These are phyloP conservation scores for Pestalotiopsis sp. DNA, from an alignment of 2,329 filamentous ascomycete species.

Conservation along the genomic window DNA sequence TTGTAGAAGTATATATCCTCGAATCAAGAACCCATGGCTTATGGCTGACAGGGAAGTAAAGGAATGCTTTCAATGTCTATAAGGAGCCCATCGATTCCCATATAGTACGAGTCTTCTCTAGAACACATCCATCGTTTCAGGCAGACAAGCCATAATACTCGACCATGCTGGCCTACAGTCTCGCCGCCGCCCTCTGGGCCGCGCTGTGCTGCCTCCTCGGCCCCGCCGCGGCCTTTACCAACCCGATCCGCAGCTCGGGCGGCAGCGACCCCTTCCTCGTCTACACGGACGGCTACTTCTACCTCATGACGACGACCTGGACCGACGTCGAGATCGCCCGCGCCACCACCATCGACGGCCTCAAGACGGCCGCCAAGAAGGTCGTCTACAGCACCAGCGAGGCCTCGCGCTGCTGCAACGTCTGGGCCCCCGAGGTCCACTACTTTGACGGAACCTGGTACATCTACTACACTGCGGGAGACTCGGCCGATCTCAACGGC, in stretches of 20 bases:
- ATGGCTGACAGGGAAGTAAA: not conserved
- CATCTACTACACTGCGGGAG: constrained; percentile 51
- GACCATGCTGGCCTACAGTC: not conserved
- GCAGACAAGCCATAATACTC: not conserved
- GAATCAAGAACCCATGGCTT: not conserved
- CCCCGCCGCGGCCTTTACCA: constrained; percentile 41
- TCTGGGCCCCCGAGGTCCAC: constrained; percentile 60
- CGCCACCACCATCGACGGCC: constrained; percentile 51
- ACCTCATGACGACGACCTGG: constrained; percentile 59
- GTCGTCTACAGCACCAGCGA: constrained; percentile 49
- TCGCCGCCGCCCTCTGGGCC: constrained; percentile 19
- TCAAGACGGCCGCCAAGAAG: constrained; percentile 54
- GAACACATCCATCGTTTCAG: not conserved
- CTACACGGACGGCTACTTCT: constrained; percentile 49
- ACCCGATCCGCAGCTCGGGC: constrained; percentile 49
- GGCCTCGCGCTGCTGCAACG: constrained; percentile 49
- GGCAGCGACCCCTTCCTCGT: constrained; percentile 55
- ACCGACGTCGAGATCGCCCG: constrained; percentile 54
- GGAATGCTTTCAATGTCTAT: not conserved
- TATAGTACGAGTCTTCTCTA: not conserved
- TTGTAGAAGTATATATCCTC: not conserved
- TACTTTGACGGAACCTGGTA: constrained; percentile 51
- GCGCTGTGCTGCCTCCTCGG: constrained; percentile 17
- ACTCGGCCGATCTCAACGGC: constrained; percentile 39
- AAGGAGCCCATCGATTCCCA: not conserved